phyloP scores from a whole-genome alignment of 345 rosid species.

The Sisymbrium altissimum region DNA sequence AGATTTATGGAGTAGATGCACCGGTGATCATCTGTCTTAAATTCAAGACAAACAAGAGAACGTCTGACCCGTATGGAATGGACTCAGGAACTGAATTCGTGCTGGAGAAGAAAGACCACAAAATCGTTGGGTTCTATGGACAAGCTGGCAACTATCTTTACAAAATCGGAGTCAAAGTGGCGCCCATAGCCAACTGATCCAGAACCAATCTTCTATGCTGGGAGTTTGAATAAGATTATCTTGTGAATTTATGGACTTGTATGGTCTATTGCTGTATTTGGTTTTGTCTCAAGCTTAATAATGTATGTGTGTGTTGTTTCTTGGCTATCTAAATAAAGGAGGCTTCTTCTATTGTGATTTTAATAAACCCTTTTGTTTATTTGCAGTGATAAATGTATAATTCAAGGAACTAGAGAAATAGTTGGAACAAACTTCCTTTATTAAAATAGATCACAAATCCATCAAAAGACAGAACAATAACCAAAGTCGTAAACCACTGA shows the following conservation, averaged over 20 bases:
- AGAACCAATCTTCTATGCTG: neutral
- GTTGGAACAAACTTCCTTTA: neutral
- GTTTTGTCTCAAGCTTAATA: neutral
- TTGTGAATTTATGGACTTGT: neutral
- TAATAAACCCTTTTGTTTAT: neutral
- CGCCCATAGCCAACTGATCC: slow-evolving; percentile 23
- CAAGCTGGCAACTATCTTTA: slow-evolving; percentile 25
- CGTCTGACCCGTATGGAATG: slow-evolving; percentile 14
- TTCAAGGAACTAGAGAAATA: neutral
- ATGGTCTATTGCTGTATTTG: slow-evolving; percentile 6
- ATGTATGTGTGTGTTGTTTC: neutral
- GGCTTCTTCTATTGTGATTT: neutral
- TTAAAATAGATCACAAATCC: neutral
- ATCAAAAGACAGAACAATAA: neutral
- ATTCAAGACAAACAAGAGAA: slow-evolving; percentile 28
- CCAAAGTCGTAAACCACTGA: neutral
- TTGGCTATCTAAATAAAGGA: slow-evolving; percentile 15
- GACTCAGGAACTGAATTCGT: slow-evolving; percentile 19
- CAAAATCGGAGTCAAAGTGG: slow-evolving; percentile 28
- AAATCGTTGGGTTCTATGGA: slow-evolving; percentile 34
- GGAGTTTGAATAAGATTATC: slow-evolving; percentile 1
- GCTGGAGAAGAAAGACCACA: slow-evolving; percentile 25
- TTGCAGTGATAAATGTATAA: neutral
- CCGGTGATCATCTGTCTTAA: slow-evolving; percentile 10
- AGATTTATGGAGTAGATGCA: slow-evolving; percentile 13